Percentiles rank a stretch among this genome's conserved stretches.
These are phyloP conservation scores for Coccomyxa sp. DNA, from an alignment of 139 green algal species.

Conservation along the genomic window DNA sequence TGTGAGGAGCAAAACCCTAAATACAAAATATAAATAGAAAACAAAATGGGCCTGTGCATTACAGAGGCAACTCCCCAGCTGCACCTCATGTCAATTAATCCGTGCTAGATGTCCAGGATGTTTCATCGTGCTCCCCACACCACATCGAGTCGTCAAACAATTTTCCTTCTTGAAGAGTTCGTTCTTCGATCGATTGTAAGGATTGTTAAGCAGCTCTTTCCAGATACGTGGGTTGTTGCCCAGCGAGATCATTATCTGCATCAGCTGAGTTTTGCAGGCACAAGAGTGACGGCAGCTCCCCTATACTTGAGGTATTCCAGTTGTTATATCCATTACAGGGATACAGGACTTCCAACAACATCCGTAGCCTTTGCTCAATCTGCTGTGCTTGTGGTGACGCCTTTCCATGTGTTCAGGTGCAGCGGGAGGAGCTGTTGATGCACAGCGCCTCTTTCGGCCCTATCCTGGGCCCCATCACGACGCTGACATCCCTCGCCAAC, in stretches of 20 bases:
- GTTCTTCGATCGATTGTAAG: too few relatives aligned
- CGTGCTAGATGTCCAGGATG: neutral
- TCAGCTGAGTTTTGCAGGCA: too few relatives aligned
- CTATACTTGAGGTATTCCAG: too few relatives aligned
- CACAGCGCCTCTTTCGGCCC: neutral
- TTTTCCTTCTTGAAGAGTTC: too few relatives aligned
- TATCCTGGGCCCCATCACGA: slow-evolving; percentile 1
- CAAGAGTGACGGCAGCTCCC: too few relatives aligned
- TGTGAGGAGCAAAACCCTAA: neutral
- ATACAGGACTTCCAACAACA: neutral
- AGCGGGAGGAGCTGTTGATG: neutral
- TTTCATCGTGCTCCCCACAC: too few relatives aligned
- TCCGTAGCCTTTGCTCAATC: neutral
- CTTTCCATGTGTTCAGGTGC: neutral
- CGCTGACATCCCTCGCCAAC: slow-evolving; percentile 19
- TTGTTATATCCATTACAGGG: neutral
- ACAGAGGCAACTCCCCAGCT: neutral
- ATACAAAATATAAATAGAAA: neutral
- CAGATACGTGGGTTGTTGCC: too few relatives aligned
- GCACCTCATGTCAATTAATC: neutral
- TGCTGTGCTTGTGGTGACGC: neutral
- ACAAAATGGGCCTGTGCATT: neutral
- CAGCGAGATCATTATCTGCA: too few relatives aligned
- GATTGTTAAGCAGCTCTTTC: too few relatives aligned
- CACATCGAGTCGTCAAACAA: too few relatives aligned